These are phyloP conservation scores for Leersia perrieri DNA, from an alignment of 176 grass and related monocot genomes.

Conservation along the genomic window DNA sequence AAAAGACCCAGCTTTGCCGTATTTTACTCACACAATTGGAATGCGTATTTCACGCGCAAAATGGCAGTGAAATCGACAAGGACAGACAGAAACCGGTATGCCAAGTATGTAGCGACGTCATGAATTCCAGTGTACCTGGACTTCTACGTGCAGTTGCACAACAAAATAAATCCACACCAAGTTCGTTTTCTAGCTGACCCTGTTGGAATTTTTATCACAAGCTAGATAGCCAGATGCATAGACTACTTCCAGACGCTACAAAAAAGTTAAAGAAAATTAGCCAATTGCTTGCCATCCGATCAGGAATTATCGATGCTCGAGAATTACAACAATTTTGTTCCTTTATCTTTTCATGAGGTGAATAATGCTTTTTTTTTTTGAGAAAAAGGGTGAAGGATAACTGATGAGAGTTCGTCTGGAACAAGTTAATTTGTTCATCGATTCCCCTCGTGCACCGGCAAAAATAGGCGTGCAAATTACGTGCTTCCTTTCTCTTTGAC, in stretches of 20 bases:
- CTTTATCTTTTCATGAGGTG: too few species aligned
- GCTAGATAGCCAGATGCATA: background rate
- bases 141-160: background rate
- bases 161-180: background rate
- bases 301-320: background rate
- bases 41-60: background rate
- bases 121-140: background rate
- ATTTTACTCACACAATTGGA: background rate
- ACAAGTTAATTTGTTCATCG: background rate
- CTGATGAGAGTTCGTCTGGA: background rate
- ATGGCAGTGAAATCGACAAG: background rate
- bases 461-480: background rate
- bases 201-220: background rate
- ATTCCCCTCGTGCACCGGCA: conserved; percentile 6
- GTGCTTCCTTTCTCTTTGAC: conserved; percentile 1
- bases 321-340: background rate
- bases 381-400: background rate
- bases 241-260: too few species aligned
- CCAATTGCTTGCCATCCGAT: background rate
- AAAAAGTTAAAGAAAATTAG: too few species aligned
- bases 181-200: background rate
- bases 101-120: background rate
- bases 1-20: background rate
- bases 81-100: background rate
- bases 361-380: background rate